Base-by-base conservation (phyloP, 306 rosid genomes). In the Ziziphus jujuba region DNA sequence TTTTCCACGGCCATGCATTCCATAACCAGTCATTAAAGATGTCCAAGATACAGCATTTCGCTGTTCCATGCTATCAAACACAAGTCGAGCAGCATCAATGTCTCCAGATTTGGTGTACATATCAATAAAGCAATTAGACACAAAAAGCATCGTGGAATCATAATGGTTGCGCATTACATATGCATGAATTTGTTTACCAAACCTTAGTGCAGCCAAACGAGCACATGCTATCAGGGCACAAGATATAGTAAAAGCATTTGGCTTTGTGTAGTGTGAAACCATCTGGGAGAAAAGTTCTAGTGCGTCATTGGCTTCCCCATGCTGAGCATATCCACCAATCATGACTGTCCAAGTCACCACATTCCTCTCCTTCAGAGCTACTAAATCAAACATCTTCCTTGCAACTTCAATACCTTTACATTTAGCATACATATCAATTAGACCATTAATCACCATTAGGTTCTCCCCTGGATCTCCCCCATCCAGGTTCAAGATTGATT, bases 271-370 rank as follows among this genome's bases (percentile, higher is more conserved):
- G 22, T 59, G 73, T 71, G 69, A 67, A 51, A 91, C 84, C 90
- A 91, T 91, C 36, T 82, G 77, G 8, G 85, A 79, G 80, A 92
- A 85, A 65, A 89, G 90, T 62, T 79, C 80, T 9, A 92, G 68
- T 0, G 98, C 90, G 67, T 79, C 72, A 49, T 89, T 92, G 51
- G 96, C 95, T 84, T 92, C 96, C 10, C 90, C 90, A 69, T 85
- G 88, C 60, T 92, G 96, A 10, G 96, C 95, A 82, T 87, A 92
- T 38, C 98, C 98, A 36, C 96, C 98, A 65, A 89, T 91, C 88
- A 89, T 83, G 77, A 82, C 87, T 21, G 95, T 87, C 98, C 98
- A 89, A 43, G 90, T 87, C 68, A 89, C 98, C 76, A 89, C 98
- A 69, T 80, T 81, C 74, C 81, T 87, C 35, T 67, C 77, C 43